Conservation (phyloP, 208 protist species). For the Acanthamoeba divionensis region DNA sequence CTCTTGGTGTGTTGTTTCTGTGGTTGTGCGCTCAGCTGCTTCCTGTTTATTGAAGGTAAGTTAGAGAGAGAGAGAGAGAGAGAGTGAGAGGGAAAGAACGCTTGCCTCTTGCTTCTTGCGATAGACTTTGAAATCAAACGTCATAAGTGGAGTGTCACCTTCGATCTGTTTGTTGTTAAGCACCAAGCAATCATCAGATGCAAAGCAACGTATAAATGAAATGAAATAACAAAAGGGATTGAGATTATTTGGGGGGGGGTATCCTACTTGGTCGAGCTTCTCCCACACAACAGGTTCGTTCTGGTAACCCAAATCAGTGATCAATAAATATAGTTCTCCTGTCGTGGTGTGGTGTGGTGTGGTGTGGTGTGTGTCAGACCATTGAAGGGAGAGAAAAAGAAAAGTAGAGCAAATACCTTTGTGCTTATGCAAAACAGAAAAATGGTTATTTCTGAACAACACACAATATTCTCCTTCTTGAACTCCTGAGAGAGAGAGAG, state of each 20-base stretch:
- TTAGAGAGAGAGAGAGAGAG: neutral
- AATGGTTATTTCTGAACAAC: constrained; percentile 44
- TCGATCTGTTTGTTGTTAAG: neutral
- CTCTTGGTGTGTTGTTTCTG: neutral
- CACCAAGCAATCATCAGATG: too few relatives aligned
- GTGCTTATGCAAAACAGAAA: constrained; percentile 2
- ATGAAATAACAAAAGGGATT: neutral
- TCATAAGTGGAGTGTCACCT: neutral
- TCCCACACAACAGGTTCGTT: constrained; percentile 17
- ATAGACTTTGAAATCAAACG: neutral
- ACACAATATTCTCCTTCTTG: constrained; percentile 12
- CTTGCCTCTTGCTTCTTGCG: neutral
- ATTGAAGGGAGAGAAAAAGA: neutral
- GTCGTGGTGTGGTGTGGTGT: too few relatives aligned
- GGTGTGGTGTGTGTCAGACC: neutral
- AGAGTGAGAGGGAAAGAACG: neutral
- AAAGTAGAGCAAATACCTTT: neutral
- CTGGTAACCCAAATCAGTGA: constrained; percentile 10
- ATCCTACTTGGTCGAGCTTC: neutral
- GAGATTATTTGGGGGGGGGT: neutral
- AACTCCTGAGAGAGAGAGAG: neutral
- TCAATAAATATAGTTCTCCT: neutral
- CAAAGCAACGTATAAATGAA: neutral
- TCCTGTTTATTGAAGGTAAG: neutral
- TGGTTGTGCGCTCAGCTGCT: neutral